Base-by-base conservation (phyloP, 768 basidiomycete genomes). In the Russula vinacea region DNA sequence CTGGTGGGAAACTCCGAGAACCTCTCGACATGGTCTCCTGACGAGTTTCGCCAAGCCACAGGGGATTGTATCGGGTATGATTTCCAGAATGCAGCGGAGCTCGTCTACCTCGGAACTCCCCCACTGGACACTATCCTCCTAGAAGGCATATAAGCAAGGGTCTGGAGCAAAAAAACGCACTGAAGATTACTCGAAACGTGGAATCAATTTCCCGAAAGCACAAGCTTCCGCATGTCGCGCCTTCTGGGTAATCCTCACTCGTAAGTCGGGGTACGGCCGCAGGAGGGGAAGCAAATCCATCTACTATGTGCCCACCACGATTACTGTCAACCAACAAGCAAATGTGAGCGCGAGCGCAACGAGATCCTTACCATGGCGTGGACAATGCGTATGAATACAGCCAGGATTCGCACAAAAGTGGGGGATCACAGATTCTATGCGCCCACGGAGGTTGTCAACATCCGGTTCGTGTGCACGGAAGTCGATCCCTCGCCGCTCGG, bases 321-420 rank as follows among this genome's bases (percentile, higher is more conserved):
- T 16, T 14, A 49, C 59, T 13, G 42, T 44, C 37, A 29, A 51
- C 4, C n/a, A 16, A 42, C 5, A 10, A 16, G 26, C 11, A 24
- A n/a, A 5, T 3, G 37, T 3, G 44, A 62, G 65, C 62, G 51
- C 0, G 26, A 62, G 65, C 62, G 51, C 0, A 22, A 17, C 8
- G 14, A 62, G 22, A 47, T 0, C 47, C 64, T 4, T 49, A 59
- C 71, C 66, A 47, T 60, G 67, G 13, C 2, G 32, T 4, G 56
- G 60, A 32, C 61, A 64, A 39, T 47, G 14, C 17, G 45, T 26
- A 2, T 65, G 64, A 3, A 66, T 59, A 39, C 61, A 57, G 29
- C 10, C 11, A 63, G 72, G 59, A 50, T 72, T 71, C 4, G 70
- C 37, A 22, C 64, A 70, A 49, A 74, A 75, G 40, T 63, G 52